Percentiles rank a stretch among this genome's conserved stretches.
Conservation (phyloP, 352 stramenopile species). For the Phytophthora pinifolia region DNA sequence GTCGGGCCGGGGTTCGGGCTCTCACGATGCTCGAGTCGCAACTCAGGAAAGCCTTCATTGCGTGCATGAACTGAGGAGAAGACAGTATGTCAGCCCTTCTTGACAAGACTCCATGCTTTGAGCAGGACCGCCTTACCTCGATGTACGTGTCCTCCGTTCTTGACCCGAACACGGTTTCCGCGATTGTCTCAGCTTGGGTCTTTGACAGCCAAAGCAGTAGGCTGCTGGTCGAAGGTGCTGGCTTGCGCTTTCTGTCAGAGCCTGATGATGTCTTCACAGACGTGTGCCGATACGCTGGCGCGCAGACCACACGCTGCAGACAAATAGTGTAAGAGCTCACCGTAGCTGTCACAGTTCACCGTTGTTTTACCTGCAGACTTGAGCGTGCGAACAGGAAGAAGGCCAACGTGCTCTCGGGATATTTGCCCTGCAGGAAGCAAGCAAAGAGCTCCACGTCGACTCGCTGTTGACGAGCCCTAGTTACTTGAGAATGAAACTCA, state of each 20-base stretch:
- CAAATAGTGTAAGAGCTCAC: neutral
- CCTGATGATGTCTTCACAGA: slow-evolving; percentile 22
- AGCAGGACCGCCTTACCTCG: slow-evolving; percentile 28
- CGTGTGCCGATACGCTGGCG: slow-evolving; percentile 32
- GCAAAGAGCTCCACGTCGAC: slow-evolving; percentile 65
- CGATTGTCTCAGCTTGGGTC: slow-evolving; percentile 42
- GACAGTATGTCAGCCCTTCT: slow-evolving; percentile 1
- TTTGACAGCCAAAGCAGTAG: slow-evolving; percentile 52
- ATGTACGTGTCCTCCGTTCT: slow-evolving; percentile 49
- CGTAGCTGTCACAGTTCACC: neutral
- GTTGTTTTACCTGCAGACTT: slow-evolving; percentile 36
- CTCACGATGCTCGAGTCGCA: slow-evolving; percentile 24
- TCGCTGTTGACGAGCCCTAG: slow-evolving; percentile 16
- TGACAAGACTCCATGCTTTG: neutral
- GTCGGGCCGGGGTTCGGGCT: slow-evolving; percentile 13
- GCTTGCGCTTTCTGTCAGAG: slow-evolving; percentile 24
- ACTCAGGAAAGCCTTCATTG: slow-evolving; percentile 42
- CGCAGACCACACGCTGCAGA: slow-evolving; percentile 24
- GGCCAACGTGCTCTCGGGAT: slow-evolving; percentile 38
- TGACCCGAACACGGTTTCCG: slow-evolving; percentile 45
- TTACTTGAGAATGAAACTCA: too few species aligned
- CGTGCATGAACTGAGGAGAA: slow-evolving; percentile 41
- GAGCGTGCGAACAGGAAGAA: slow-evolving; percentile 64
- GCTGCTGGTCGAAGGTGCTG: slow-evolving; percentile 16
- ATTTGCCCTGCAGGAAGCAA: slow-evolving; percentile 55